Evolutionary conservation across 257 asterid species (phyloP).

Genomic region (Datura wrightii): DNA sequence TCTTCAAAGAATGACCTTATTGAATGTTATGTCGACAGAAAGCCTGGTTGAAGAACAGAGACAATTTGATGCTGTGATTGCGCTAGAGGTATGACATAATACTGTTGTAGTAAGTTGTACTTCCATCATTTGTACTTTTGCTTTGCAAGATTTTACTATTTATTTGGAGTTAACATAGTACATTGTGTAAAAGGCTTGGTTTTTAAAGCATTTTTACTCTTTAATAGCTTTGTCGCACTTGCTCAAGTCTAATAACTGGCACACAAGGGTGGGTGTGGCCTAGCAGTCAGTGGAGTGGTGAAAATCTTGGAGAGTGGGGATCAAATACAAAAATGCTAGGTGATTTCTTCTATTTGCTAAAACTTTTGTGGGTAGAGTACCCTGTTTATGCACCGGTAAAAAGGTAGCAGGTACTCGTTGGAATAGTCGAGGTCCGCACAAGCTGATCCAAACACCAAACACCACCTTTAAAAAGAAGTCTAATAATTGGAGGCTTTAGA

Average conservation of each 20-base stretch:
- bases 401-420: background rate
- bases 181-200: background rate
- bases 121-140: slow-evolving; percentile 4
- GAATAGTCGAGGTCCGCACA: background rate
- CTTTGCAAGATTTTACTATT: background rate
- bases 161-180: background rate
- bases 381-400: background rate
- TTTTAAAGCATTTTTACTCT: background rate
- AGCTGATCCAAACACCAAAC: background rate
- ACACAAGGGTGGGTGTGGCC: background rate
- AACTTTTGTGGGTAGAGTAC: background rate
- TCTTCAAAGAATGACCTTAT: slow-evolving; percentile 43
- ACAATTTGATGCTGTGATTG: slow-evolving; percentile 83
- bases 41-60: slow-evolving; percentile 82
- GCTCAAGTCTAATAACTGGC: background rate
- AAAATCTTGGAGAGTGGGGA: background rate
- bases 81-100: slow-evolving; percentile 71
- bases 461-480: background rate
- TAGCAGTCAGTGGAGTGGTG: background rate
- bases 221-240: background rate
- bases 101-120: background rate
- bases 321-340: background rate
- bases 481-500: background rate
- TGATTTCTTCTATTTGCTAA: background rate
- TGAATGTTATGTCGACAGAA: slow-evolving; percentile 61